Evolutionary conservation across 352 stramenopile species (phyloP), one percentile per base, ranked within the genome.

Genomic region (Paralagenidium karlingii): DNA sequence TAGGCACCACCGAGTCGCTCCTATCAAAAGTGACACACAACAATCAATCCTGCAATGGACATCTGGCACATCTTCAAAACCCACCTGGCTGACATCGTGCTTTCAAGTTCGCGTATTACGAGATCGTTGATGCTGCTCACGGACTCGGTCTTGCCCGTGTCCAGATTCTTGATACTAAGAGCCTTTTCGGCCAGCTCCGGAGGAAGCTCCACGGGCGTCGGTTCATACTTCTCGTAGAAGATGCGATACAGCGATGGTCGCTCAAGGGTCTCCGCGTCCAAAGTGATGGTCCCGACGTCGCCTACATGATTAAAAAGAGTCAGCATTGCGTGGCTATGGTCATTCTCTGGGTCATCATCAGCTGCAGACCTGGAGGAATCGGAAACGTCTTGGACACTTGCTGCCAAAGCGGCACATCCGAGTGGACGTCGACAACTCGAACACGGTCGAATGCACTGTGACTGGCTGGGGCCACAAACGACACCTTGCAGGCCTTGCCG

Each of bases 201-300:
- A 8, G 71, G 65, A 15, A 85, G 39, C 16, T 73, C 55, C 28
- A 84, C 55, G 0, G 68, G 74, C 26, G 60, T 82, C n/a, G 75
- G 73, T 51, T 87, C 69, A 32, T 92, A 89, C 47, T 89, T 88
- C 26, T 92, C 78, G 45, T 89, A 89, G 34, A 88, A 82, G 30
- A 92, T 76, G 40, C 74, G 73, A 60, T 88, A 92, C 18, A 88
- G 43, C 18, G 75, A 89, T 8, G 76, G 70, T 10, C 57, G 65
- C 28, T 88, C 66, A 7, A 92, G 62, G 3, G 76, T 84, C 54
- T 92, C 78, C 4, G 69, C 58, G 40, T 92, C 78, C 13, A 92
- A 56, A 1, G 71, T 89, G 47, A 92, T 87, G 13, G 71, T 75
- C 2, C 78, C 78, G 28, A 89, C 64, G 26, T 78, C 51, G 3